A percentile compares a stretch with the other conserved stretches of the same genome.
phyloP scores from a whole-genome alignment of 108 stramenopile species.

The Craspedostauros australis region DNA sequence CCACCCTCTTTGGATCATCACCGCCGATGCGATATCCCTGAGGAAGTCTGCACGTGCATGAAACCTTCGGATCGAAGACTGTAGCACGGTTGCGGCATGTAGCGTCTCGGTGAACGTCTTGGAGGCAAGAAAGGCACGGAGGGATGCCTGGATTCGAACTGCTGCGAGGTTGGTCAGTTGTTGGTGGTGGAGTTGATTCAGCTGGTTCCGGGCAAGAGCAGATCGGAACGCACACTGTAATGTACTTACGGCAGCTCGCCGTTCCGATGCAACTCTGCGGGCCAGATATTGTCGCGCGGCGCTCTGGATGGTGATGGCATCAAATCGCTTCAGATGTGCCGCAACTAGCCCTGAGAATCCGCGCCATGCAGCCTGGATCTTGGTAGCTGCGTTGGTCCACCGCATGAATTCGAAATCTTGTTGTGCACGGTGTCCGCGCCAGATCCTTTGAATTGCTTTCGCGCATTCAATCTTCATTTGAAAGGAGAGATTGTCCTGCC shows the following conservation, averaged over 20 bases:
- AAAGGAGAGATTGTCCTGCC: conserved; percentile 7
- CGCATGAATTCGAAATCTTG: conserved; percentile 1
- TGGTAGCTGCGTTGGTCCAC: conserved; percentile 11
- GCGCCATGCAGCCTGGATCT: conserved; percentile 36
- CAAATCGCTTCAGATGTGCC: conserved; percentile 31
- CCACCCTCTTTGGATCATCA: too few species aligned
- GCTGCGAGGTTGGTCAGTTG: too few species aligned
- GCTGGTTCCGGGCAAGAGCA: conserved; percentile 11
- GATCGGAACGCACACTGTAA: conserved; percentile 21
- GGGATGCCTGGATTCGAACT: too few species aligned
- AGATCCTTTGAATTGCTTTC: conserved; percentile 7
- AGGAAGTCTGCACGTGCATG: too few species aligned
- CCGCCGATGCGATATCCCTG: too few species aligned
- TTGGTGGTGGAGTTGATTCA: too few species aligned
- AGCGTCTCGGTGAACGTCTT: too few species aligned
- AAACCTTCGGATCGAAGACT: too few species aligned
- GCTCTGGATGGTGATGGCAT: conserved; percentile 42
- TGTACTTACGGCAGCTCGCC: conserved; percentile 2
- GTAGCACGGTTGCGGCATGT: too few species aligned
- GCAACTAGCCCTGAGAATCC: conserved; percentile 34
- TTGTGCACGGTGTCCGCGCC: conserved; percentile 12
- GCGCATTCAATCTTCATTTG: conserved; percentile 8
- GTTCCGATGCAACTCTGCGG: background rate
- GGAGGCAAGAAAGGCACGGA: too few species aligned
- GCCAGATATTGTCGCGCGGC: conserved; percentile 30